These are phyloP conservation scores for Cylindrodendrum hubeiense DNA, from an alignment of 2,329 filamentous ascomycete genomes.

Conservation along the genomic window DNA sequence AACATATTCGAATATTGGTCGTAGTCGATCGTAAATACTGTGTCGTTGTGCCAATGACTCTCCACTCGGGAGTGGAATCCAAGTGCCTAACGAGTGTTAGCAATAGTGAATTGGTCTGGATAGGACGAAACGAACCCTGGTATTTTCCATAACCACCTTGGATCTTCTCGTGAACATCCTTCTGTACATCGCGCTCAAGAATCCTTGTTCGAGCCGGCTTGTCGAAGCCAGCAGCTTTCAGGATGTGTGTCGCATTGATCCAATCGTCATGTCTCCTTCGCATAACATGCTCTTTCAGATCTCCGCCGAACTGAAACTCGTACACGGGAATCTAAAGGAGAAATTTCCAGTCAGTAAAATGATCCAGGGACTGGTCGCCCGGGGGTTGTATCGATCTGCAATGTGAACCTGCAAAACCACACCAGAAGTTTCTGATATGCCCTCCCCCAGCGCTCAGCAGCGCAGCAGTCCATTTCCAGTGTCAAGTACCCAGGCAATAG, in stretches of 20 bases:
- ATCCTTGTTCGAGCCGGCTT: constrained; percentile 96
- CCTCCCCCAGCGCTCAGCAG: neutral
- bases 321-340: constrained; percentile 86
- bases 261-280: constrained; percentile 92
- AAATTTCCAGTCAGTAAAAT: constrained; percentile 21
- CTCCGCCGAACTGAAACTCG: constrained; percentile 87
- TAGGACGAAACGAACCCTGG: constrained; percentile 71
- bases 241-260: constrained; percentile 99
- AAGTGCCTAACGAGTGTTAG: constrained; percentile 75
- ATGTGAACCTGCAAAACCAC: constrained; percentile 5
- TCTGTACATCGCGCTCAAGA: constrained; percentile 95
- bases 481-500: neutral
- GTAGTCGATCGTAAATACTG: constrained; percentile 84
- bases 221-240: constrained; percentile 97
- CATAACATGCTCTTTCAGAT: constrained; percentile 92
- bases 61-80: constrained; percentile 90
- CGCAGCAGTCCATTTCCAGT: neutral
- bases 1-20: constrained; percentile 89
- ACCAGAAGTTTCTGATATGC: constrained; percentile 9
- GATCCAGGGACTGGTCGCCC: neutral
- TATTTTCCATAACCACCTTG: constrained; percentile 99
- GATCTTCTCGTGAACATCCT: constrained; percentile 96
- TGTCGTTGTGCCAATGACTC: constrained; percentile 88
- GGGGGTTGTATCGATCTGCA: constrained; percentile 6
- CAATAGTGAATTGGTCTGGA: neutral